Base-by-base conservation (phyloP, 129 eudicot genomes). In the Flaveria brownii region DNA sequence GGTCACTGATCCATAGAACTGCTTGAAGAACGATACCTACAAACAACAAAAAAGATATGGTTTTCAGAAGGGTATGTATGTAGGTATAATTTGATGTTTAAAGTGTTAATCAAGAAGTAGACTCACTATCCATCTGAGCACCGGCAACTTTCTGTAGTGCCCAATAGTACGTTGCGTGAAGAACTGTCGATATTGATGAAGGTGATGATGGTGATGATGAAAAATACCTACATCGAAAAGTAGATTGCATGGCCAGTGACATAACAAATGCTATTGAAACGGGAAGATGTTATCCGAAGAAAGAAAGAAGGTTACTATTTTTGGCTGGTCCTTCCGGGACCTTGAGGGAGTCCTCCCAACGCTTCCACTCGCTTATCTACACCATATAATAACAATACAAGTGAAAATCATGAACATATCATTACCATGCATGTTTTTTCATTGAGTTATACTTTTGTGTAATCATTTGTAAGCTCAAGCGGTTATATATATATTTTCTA, bases 1-100 rank as follows among this genome's bases (percentile, higher is more conserved):
- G 41, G 91, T 83, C 43, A 94, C 96, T 22, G 97, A 94, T 17
- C 97, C 97, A 68, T 94, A 89, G 56, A 94, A 94, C 33, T 94
- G 98, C 72, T 91, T 94, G 91, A 91, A 84, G 71, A 94, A 93
- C 45, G 98, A 88, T 39, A 83, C 80, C 93, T 88, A 49, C 64
- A 78, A 18, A 56, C 14, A 77, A 23, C 41, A 6, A 77, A 39
- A n/a, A 39, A n/a, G 18, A 9, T 46, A 69, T 6, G 59, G 30
- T 55, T 41, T 69, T 69, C 69, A 77, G 10, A 20, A 5, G 4
- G 14, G 12, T 2, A 45, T 45, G 23, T 67, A 52, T 25, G 56
- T 28, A 23, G 11, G 4, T 3, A 26, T 59, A 18, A 33, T 47
- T 9, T 72, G 68, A 73, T 36, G 33, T 43, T 77, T 2, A 47